A percentile compares a stretch with the other conserved stretches of the same genome.
Evolutionary conservation across 495 filamentous ascomycete species (phyloP).

Genomic region (Apodospora peruviana): DNA sequence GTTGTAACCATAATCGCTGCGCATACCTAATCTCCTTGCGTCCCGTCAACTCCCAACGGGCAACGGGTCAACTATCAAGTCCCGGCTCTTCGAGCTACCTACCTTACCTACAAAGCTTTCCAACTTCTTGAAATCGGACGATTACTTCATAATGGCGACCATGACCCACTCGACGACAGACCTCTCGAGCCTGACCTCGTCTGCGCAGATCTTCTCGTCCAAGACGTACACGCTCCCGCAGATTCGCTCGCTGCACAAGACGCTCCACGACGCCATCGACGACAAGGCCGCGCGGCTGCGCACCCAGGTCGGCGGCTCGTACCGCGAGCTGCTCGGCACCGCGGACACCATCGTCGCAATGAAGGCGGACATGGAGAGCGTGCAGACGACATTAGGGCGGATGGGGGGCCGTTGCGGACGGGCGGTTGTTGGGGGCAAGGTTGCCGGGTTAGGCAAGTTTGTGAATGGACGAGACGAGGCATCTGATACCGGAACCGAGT

Average conservation of each 20-base stretch:
- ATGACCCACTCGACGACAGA: too few species aligned
- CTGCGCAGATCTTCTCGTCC: conserved; percentile 72
- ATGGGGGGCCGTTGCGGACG: conserved; percentile 78
- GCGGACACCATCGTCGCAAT: conserved; percentile 89
- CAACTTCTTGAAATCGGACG: too few species aligned
- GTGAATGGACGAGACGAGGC: conserved; percentile 30
- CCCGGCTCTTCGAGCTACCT: too few species aligned
- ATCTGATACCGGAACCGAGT: conserved; percentile 35
- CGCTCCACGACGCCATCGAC: conserved; percentile 51
- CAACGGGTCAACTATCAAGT: too few species aligned
- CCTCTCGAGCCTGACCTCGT: conserved; percentile 50
- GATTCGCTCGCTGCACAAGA: conserved; percentile 56
- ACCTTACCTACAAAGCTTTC: too few species aligned
- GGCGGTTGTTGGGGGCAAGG: conserved; percentile 61
- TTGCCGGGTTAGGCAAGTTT: conserved; percentile 55
- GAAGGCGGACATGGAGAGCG: conserved; percentile 67
- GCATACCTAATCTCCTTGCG: too few species aligned
- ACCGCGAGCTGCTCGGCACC: conserved; percentile 86
- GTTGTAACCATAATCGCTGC: too few species aligned
- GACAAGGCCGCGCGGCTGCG: conserved; percentile 85
- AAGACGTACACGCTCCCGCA: conserved; percentile 50
- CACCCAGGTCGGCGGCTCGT: conserved; percentile 87
- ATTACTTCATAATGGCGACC: too few species aligned
- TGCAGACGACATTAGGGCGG: conserved; percentile 62
- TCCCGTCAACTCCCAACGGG: too few species aligned